A percentile compares a stretch with the other conserved stretches of the same genome.
Evolutionary conservation across 352 stramenopile genomes (phyloP).

Genomic region (Phytophthora fragariaefolia): DNA sequence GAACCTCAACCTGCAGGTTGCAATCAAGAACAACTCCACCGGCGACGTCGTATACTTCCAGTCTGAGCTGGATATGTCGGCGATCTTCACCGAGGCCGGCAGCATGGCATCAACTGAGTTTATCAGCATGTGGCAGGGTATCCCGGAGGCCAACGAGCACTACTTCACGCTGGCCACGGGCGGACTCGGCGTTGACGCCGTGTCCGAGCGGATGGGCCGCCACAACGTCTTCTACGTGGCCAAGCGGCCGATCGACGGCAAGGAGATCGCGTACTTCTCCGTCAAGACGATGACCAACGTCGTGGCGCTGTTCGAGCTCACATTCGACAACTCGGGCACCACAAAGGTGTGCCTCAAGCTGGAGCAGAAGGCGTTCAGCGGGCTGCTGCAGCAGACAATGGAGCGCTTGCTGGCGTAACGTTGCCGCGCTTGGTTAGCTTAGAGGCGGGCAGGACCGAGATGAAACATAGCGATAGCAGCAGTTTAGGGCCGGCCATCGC

Average conservation of each 20-base stretch:
- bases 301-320: slow-evolving; percentile 94
- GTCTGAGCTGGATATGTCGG: slow-evolving; percentile 91
- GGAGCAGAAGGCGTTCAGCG: slow-evolving; percentile 91
- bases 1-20: slow-evolving; percentile 92
- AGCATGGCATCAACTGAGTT: slow-evolving; percentile 93
- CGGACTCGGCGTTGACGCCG: slow-evolving; percentile 76
- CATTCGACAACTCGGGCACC: slow-evolving; percentile 92
- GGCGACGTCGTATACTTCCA: slow-evolving; percentile 97
- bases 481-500: slow-evolving; percentile 14
- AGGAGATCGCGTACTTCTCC: slow-evolving; percentile 97
- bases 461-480: slow-evolving; percentile 20
- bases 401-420: slow-evolving; percentile 70
- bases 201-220: slow-evolving; percentile 87
- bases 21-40: slow-evolving; percentile 97
- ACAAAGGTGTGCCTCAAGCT: slow-evolving; percentile 96
- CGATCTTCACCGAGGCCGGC: slow-evolving; percentile 89
- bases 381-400: slow-evolving; percentile 89
- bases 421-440: neutral
- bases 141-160: slow-evolving; percentile 95
- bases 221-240: slow-evolving; percentile 96
- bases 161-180: slow-evolving; percentile 90
- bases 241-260: slow-evolving; percentile 92
- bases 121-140: slow-evolving; percentile 96
- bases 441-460: neutral
- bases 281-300: slow-evolving; percentile 94